Evolutionary conservation across 192 early-diverging fungal species (phyloP).

Genomic region (Backusella liffmaniae): DNA sequence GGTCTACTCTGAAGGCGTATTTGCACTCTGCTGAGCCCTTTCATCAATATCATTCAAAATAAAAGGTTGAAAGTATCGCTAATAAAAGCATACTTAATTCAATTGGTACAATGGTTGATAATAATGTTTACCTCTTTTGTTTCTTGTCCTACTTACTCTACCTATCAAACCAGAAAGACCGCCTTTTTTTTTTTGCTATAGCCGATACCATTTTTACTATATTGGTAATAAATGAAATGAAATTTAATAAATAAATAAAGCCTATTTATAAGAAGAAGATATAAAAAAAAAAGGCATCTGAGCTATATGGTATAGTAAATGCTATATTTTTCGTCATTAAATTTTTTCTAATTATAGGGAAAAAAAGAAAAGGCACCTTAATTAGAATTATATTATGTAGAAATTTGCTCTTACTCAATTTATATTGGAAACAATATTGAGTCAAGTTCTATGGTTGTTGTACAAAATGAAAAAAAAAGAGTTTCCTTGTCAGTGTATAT

Average conservation of each 20-base stretch:
- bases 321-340: conserved; percentile 1
- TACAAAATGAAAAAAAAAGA: background rate
- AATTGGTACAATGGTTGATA: background rate
- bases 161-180: conserved; percentile 7
- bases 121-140: conserved; percentile 7
- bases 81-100: background rate
- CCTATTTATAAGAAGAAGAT: background rate
- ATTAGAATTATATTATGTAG: conserved; percentile 8
- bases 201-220: background rate
- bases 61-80: background rate
- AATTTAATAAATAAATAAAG: background rate
- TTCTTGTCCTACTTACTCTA: conserved; percentile 1
- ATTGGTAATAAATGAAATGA: background rate
- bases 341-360: background rate
- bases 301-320: background rate
- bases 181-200: background rate
- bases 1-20: background rate
- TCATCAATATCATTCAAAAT: background rate
- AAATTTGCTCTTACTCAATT: conserved; percentile 5
- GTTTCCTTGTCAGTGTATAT: background rate
- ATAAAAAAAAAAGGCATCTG: background rate
- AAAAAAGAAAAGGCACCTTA: background rate
- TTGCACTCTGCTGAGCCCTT: background rate
- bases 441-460: background rate
- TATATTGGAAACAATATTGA: conserved; percentile 4